phyloP scores from a whole-genome alignment of 345 rosid genomes.

The Pistacia atlantica region DNA sequence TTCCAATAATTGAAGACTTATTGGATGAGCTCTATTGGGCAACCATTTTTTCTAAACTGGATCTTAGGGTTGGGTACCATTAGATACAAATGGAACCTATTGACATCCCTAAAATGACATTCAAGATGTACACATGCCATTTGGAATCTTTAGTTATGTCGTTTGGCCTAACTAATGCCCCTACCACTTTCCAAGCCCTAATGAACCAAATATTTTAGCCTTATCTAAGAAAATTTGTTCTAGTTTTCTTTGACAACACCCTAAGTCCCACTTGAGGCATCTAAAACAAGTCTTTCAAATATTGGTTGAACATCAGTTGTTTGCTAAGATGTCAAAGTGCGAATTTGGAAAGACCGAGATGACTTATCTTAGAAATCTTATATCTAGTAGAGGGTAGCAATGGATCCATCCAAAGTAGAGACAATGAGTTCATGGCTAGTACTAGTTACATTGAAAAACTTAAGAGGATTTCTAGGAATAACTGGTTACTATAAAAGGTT shows the following conservation, averaged over 20 bases:
- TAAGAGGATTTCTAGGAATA: neutral
- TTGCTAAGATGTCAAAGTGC: neutral
- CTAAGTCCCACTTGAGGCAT: neutral
- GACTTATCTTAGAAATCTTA: neutral
- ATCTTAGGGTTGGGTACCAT: neutral
- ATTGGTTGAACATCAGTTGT: neutral
- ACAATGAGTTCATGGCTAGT: neutral
- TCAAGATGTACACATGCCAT: neutral
- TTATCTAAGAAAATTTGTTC: neutral
- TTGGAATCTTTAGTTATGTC: neutral
- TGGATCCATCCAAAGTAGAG: neutral
- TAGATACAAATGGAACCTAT: neutral
- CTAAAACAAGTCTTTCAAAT: neutral
- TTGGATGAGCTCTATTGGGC: neutral
- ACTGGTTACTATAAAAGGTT: neutral
- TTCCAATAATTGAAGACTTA: neutral
- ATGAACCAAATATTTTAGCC: too few species aligned
- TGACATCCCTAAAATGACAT: neutral
- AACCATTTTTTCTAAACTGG: neutral
- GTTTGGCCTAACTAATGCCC: neutral
- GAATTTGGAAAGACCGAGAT: neutral
- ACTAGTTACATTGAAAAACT: neutral
- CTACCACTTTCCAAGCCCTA: neutral
- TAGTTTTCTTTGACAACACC: neutral
- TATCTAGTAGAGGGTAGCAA: neutral